A percentile compares a stretch with the other conserved stretches of the same genome.
These are phyloP conservation scores for Porpolomopsis calyptriformis DNA, from an alignment of 768 basidiomycete genomes.

Conservation along the genomic window DNA sequence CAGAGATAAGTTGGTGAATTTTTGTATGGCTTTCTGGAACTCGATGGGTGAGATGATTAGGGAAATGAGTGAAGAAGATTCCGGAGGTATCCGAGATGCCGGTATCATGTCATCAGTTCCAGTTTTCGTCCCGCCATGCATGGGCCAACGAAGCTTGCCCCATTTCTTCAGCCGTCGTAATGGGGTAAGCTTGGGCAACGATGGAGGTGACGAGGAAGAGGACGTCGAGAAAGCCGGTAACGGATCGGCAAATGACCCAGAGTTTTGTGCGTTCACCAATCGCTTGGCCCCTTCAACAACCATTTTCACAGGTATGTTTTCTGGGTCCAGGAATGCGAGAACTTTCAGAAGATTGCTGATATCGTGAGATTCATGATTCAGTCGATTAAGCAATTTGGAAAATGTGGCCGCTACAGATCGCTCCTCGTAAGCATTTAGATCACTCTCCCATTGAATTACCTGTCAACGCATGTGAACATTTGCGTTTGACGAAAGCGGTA, in stretches of 20 bases:
- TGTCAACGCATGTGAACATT: neutral
- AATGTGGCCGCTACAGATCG: constrained; percentile 1
- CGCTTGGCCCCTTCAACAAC: neutral
- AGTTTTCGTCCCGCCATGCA: neutral
- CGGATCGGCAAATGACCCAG: too few species aligned
- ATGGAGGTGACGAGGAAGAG: too few species aligned
- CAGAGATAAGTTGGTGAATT: neutral
- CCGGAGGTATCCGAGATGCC: neutral
- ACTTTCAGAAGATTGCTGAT: neutral
- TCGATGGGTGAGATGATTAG: neutral
- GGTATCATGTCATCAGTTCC: neutral
- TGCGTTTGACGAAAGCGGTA: neutral
- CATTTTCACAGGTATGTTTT: constrained; percentile 2
- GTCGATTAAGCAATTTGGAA: neutral
- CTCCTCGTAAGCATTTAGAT: neutral
- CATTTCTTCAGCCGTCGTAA: too few species aligned
- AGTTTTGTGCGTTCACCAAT: too few species aligned
- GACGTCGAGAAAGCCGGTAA: too few species aligned
- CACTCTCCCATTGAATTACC: neutral
- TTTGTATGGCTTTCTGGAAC: neutral
- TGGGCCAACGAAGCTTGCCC: too few species aligned
- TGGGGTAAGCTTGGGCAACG: too few species aligned
- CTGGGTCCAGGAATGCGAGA: constrained; percentile 1
- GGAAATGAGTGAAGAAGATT: neutral
- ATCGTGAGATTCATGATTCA: neutral